phyloP scores from a whole-genome alignment of 352 stramenopile genomes.

The Phytophthora multivora region DNA sequence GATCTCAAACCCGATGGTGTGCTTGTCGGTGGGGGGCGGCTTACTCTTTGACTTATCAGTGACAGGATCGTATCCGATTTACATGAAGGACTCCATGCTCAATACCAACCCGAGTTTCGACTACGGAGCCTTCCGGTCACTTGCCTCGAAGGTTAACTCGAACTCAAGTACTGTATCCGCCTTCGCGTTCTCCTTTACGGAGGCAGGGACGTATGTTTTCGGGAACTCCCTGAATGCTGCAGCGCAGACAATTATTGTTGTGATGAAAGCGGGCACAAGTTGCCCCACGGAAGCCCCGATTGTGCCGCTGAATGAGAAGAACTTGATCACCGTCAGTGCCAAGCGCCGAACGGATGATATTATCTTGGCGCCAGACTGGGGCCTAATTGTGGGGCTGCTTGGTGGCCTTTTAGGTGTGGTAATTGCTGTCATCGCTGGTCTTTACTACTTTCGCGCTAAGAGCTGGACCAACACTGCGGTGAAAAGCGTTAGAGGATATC shows the following conservation, averaged over 20 bases:
- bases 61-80: slow-evolving; percentile 86
- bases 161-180: slow-evolving; percentile 65
- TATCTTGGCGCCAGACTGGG: slow-evolving; percentile 91
- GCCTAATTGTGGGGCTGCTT: slow-evolving; percentile 77
- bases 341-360: slow-evolving; percentile 79
- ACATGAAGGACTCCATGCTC: slow-evolving; percentile 94
- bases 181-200: slow-evolving; percentile 90
- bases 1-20: slow-evolving; percentile 90
- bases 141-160: slow-evolving; percentile 65
- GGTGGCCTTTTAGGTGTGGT: slow-evolving; percentile 80
- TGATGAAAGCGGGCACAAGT: slow-evolving; percentile 75
- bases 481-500: slow-evolving; percentile 45
- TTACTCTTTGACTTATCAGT: slow-evolving; percentile 91
- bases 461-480: slow-evolving; percentile 65
- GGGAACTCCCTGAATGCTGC: slow-evolving; percentile 73
- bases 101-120: slow-evolving; percentile 94
- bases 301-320: slow-evolving; percentile 83
- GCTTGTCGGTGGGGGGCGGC: slow-evolving; percentile 74
- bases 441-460: slow-evolving; percentile 88
- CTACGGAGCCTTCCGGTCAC: slow-evolving; percentile 83
- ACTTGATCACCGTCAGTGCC: slow-evolving; percentile 83
- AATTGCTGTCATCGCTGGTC: slow-evolving; percentile 64
- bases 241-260: slow-evolving; percentile 78
- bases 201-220: slow-evolving; percentile 91
- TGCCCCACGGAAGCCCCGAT: slow-evolving; percentile 86